phyloP scores from a whole-genome alignment of 257 asterid genomes.

The Ehretia macrophylla region DNA sequence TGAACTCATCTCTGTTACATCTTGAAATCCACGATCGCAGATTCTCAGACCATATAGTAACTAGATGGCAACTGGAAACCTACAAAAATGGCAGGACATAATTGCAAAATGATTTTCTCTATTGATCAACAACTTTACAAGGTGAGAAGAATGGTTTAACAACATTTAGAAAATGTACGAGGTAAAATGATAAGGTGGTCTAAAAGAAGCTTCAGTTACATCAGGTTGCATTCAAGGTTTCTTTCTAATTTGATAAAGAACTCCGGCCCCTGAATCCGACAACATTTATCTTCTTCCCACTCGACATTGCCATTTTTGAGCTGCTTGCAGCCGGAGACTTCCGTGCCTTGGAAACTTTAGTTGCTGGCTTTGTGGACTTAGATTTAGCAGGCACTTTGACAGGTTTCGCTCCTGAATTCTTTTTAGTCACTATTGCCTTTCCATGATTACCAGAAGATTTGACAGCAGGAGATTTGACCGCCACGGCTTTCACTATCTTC shows the following conservation, averaged over 20 bases:
- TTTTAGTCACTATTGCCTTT: slow-evolving; percentile 30
- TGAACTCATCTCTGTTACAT: background rate
- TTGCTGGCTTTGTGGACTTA: slow-evolving; percentile 32
- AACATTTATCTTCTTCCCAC: slow-evolving; percentile 42
- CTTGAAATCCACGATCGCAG: too few species aligned
- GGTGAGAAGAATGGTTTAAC: background rate
- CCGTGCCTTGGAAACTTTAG: slow-evolving; percentile 26
- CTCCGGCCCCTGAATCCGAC: slow-evolving; percentile 95
- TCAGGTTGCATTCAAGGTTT: slow-evolving; percentile 27
- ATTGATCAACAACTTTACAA: too few species aligned
- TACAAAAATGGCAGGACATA: too few species aligned
- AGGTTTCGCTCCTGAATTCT: slow-evolving; percentile 32
- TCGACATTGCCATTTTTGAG: slow-evolving; percentile 21
- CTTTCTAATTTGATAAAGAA: slow-evolving; percentile 23
- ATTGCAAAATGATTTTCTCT: too few species aligned
- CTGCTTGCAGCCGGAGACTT: slow-evolving; percentile 33
- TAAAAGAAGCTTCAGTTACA: background rate
- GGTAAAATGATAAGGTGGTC: background rate
- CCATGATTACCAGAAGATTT: slow-evolving; percentile 37
- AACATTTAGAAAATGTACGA: background rate
- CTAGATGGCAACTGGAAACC: too few species aligned
- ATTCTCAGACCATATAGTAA: too few species aligned
- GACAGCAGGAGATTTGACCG: slow-evolving; percentile 32
- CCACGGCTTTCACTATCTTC: slow-evolving; percentile 31
- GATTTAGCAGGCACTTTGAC: slow-evolving; percentile 31